Conservation (phyloP, 768 basidiomycete species). For the Suillus paluster region DNA sequence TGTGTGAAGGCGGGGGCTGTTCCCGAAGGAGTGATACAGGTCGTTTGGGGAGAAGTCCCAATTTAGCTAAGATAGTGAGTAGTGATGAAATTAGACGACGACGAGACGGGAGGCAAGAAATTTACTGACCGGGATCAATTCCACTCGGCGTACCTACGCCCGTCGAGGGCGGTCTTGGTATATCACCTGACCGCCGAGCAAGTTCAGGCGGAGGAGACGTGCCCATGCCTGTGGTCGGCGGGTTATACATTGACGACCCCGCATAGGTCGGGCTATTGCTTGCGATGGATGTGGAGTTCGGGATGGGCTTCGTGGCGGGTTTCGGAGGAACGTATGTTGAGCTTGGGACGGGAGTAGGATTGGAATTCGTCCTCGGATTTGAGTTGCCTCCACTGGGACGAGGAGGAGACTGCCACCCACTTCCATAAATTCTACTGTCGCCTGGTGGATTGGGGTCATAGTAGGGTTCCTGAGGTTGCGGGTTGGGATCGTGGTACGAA, state of each 20-base stretch:
- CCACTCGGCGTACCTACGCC: slow-evolving; percentile 20
- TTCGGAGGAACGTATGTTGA: background rate
- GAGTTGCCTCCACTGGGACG: background rate
- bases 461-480: slow-evolving; percentile 30
- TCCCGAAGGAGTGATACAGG: slow-evolving; percentile 61
- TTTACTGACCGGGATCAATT: slow-evolving; percentile 39
- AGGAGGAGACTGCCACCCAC: slow-evolving; percentile 5
- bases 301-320: slow-evolving; percentile 1
- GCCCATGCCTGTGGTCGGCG: slow-evolving; percentile 4
- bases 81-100: background rate
- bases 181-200: slow-evolving; percentile 2
- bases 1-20: slow-evolving; percentile 32
- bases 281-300: slow-evolving; percentile 12
- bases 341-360: background rate
- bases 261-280: slow-evolving; percentile 9
- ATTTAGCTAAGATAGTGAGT: slow-evolving; percentile 50
- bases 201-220: slow-evolving; percentile 1
- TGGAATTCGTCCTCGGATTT: background rate
- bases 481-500: background rate
- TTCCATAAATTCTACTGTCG: background rate
- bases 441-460: slow-evolving; percentile 40
- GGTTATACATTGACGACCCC: slow-evolving; percentile 3
- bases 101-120: too few species aligned
- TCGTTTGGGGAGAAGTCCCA: slow-evolving; percentile 74
- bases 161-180: slow-evolving; percentile 25